Percentiles rank a stretch among this genome's conserved stretches.
Evolutionary conservation across 2,329 filamentous ascomycete genomes (phyloP).

Genomic region (Apiospora kogelbergensis): DNA sequence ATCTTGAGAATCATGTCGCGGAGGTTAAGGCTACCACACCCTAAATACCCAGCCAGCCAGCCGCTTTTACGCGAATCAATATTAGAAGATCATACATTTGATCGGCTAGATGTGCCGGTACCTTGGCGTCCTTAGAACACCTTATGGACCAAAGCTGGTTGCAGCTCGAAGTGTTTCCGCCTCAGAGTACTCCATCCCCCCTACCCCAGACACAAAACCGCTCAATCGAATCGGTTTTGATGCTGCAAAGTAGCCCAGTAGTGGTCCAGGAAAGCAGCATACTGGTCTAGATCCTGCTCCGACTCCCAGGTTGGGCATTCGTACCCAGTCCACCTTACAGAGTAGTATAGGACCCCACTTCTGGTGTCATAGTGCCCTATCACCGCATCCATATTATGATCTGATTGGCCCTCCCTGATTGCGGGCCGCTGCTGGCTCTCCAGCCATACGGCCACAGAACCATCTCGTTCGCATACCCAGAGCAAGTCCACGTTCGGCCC

Average conservation of each 20-base stretch:
- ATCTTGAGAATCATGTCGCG: background rate
- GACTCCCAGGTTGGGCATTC: no score
- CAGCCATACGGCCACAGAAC: no score
- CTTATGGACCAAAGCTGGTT: background rate
- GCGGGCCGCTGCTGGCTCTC: no score
- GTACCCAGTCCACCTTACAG: no score
- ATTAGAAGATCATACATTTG: background rate
- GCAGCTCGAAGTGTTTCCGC: background rate
- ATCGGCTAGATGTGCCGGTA: no score
- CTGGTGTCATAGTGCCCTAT: no score
- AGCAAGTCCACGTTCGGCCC: no score
- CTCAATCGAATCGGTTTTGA: background rate
- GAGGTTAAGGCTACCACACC: background rate
- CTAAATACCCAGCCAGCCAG: background rate
- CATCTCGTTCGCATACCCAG: no score
- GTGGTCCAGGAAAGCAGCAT: background rate
- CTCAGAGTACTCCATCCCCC: background rate
- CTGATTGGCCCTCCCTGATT: no score
- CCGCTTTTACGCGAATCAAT: background rate
- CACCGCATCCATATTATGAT: no score
- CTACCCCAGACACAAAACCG: background rate
- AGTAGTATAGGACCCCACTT: no score
- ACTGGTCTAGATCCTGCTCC: no score
- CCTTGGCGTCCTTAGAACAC: background rate
- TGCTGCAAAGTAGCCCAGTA: background rate